Evolutionary conservation across 257 asterid species (phyloP), one percentile per base, ranked within the genome.

Genomic region (Coffea canephora): DNA sequence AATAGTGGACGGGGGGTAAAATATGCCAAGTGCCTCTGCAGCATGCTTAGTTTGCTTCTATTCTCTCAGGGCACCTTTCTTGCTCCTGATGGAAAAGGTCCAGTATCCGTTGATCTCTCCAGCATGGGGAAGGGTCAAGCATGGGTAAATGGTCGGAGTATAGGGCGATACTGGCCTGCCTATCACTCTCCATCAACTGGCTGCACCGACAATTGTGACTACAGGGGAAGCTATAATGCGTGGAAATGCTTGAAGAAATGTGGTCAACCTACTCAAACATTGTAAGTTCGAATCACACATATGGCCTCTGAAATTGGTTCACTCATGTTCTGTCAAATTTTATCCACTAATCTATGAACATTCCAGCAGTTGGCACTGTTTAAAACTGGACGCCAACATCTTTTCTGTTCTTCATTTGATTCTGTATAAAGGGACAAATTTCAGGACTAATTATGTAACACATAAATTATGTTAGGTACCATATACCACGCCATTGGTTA

Each of bases 41-140:
- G 78, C 11, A 39, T 64, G 43, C 77, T 73, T 23, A 75, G 25
- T 59, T 75, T 75, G 55, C 46, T 75, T 59, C 43, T 14, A 64
- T 41, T 45, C 81, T 74, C 54, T 23, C 90, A 93, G 97, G 81
- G 90, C 15, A 71, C 74, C 27, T 91, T 93, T 83, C 71, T 80
- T 12, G 87, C 95, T 78, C 97, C 96, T 8, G 82, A 79, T 27
- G 96, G 97, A 77, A 86, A 80, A 11, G 90, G 88, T 31, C 92
- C 96, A 0, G 80, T 90, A 9, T 90, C 92, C 1, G 27, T 93
- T 77, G 84, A 93, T 83, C 92, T 93, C 25, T 68, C 89, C 11
- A 90, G 92, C 80, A 91, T 93, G 97, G 96, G 96, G 54, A 93
- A 93, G 73, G 96, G 97, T 31, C 86, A 90, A 78, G 93, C 91